Evolutionary conservation across 371 early-diverging fungal species (phyloP).

Genomic region (Saksenaea oblongispora): DNA sequence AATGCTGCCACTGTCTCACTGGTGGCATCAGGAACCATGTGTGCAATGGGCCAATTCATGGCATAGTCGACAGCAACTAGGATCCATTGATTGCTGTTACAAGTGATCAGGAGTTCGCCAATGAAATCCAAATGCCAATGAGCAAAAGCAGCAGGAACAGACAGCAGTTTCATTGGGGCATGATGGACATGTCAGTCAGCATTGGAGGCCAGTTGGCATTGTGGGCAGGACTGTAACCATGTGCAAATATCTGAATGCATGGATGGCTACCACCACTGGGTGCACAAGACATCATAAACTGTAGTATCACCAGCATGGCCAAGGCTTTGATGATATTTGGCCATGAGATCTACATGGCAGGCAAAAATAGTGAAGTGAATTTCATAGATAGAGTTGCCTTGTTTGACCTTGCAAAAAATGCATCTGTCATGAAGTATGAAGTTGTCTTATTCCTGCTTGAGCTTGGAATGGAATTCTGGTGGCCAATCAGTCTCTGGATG

Average conservation of each 20-base stretch:
- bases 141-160: too few relatives aligned
- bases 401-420: background rate
- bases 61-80: constrained; percentile 40
- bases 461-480: too few relatives aligned
- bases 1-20: constrained; percentile 33
- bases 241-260: constrained; percentile 11
- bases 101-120: constrained; percentile 18
- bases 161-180: constrained; percentile 8
- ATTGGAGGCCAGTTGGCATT: constrained; percentile 11
- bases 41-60: constrained; percentile 38
- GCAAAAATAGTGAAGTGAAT: constrained; percentile 3
- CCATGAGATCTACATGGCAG: constrained; percentile 3
- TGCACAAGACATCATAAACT: constrained; percentile 8
- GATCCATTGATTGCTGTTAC: constrained; percentile 13
- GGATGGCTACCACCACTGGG: constrained; percentile 13
- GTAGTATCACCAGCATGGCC: constrained; percentile 14
- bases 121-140: too few relatives aligned
- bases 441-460: constrained; percentile 12
- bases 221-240: constrained; percentile 17
- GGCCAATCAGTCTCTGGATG: constrained; percentile 10
- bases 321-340: background rate
- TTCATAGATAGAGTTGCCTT: background rate
- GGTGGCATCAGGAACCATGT: constrained; percentile 32
- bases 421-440: background rate
- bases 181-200: too few relatives aligned